Conservation (phyloP, 2,329 filamentous ascomycete genomes). For the Curvularia eragrostidis region DNA sequence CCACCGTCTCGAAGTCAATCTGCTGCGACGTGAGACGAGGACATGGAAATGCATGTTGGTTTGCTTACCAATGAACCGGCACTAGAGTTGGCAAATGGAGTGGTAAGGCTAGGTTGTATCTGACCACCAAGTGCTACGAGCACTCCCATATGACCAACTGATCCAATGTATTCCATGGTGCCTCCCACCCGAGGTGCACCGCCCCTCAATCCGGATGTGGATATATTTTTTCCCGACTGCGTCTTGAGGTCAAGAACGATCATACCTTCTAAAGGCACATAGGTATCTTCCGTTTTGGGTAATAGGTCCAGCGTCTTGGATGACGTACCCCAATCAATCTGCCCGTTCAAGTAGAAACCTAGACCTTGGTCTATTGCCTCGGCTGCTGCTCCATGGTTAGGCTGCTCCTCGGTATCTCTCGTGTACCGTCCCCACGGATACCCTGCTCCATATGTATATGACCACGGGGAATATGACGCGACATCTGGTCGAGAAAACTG, state of each 20-base stretch:
- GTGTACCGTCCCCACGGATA: not conserved
- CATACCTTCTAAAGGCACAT: not conserved
- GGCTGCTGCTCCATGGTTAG: constrained; percentile 47
- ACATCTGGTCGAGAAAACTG: not conserved
- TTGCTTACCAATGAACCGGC: not conserved
- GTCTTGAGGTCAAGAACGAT: constrained; percentile 15
- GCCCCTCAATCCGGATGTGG: not conserved
- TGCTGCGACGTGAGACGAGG: constrained; percentile 4
- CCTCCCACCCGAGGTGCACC: not conserved
- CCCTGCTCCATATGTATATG: not conserved
- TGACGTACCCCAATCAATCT: constrained; percentile 48
- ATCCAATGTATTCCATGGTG: not conserved
- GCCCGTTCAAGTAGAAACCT: constrained; percentile 52
- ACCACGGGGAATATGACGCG: not conserved
- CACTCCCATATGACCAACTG: not conserved
- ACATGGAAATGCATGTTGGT: no score
- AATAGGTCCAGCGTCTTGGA: constrained; percentile 10
- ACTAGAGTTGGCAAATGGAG: not conserved
- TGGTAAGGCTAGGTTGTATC: not conserved
- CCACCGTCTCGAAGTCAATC: constrained; percentile 33
- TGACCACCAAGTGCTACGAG: constrained; percentile 1
- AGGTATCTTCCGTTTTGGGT: not conserved
- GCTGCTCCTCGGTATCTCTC: not conserved
- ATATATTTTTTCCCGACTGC: constrained; percentile 7
- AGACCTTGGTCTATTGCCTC: constrained; percentile 49